A percentile compares a stretch with the other conserved stretches of the same genome.
Evolutionary conservation across 2,329 filamentous ascomycete species (phyloP).

Genomic region (Ophiocordyceps unilateralis): DNA sequence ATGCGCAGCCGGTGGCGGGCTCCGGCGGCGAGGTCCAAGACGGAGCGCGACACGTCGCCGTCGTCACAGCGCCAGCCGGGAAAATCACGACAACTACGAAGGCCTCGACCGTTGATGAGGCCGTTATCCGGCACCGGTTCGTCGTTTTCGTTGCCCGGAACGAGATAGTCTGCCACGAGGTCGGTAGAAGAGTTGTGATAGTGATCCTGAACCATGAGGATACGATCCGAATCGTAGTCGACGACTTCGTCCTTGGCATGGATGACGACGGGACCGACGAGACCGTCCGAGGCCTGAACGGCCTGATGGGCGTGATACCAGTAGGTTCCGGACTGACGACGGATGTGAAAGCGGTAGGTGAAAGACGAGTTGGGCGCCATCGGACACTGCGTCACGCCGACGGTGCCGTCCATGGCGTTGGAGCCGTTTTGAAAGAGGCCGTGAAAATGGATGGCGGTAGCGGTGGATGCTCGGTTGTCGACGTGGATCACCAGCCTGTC

Average conservation of each 20-base stretch:
- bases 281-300: slow-evolving; percentile 49
- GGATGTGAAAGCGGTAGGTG: slow-evolving; percentile 51
- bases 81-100: slow-evolving; percentile 17
- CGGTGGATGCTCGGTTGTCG: slow-evolving; percentile 48
- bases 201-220: slow-evolving; percentile 56
- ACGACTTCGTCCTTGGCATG: slow-evolving; percentile 31
- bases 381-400: slow-evolving; percentile 48
- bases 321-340: slow-evolving; percentile 29
- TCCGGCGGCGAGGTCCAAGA: slow-evolving; percentile 30
- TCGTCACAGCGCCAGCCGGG: slow-evolving; percentile 26
- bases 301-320: slow-evolving; percentile 51
- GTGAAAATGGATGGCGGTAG: slow-evolving; percentile 58
- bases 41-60: slow-evolving; percentile 17
- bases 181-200: slow-evolving; percentile 42
- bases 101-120: slow-evolving; percentile 39
- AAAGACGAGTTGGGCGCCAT: slow-evolving; percentile 46
- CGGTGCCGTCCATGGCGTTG: slow-evolving; percentile 56
- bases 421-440: slow-evolving; percentile 64
- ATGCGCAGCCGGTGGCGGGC: slow-evolving; percentile 48
- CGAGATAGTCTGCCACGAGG: slow-evolving; percentile 37
- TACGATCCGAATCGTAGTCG: slow-evolving; percentile 28
- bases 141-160: slow-evolving; percentile 33
- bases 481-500: slow-evolving; percentile 55
- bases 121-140: slow-evolving; percentile 51
- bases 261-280: slow-evolving; percentile 50